Percentiles rank a stretch among this genome's conserved stretches.
Evolutionary conservation across 2,329 filamentous ascomycete genomes (phyloP).

Genomic region (Calonectria pseudoreteaudii): DNA sequence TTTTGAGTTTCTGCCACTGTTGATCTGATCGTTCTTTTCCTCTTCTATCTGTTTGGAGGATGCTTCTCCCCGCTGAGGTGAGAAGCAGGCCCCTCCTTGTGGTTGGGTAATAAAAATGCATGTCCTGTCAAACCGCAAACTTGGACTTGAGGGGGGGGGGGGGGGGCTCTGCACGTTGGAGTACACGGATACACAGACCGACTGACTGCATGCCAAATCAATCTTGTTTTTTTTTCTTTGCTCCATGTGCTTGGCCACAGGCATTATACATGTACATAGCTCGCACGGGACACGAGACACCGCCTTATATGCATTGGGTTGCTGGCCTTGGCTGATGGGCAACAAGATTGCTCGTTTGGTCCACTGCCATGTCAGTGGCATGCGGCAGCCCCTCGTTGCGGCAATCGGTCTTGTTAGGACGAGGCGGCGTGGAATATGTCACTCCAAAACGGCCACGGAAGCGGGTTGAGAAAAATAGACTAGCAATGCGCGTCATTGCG

Average conservation of each 20-base stretch:
- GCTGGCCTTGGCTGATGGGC: not conserved
- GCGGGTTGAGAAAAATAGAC: not conserved
- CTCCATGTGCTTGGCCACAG: not conserved
- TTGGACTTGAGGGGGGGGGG: not conserved
- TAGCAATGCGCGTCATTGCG: slow-evolving; percentile 8
- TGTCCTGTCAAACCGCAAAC: not conserved
- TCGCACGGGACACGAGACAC: not conserved
- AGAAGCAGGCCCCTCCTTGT: not conserved
- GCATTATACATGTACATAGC: not conserved
- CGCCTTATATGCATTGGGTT: not conserved
- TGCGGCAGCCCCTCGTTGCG: not conserved
- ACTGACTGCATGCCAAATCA: not conserved
- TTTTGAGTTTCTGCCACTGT: not conserved
- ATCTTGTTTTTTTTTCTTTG: not conserved
- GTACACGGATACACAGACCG: not conserved
- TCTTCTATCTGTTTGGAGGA: not conserved
- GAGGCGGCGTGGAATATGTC: not conserved
- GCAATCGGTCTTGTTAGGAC: not conserved
- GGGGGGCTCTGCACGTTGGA: not conserved
- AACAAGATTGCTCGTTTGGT: not conserved
- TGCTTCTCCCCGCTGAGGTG: not conserved
- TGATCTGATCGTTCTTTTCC: not conserved
- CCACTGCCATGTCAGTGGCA: not conserved
- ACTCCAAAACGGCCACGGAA: not conserved
- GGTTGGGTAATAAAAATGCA: not conserved